A percentile compares a stretch with the other conserved stretches of the same genome.
Conservation (phyloP, 169 alveolate species). For the Cystoisospora suis region DNA sequence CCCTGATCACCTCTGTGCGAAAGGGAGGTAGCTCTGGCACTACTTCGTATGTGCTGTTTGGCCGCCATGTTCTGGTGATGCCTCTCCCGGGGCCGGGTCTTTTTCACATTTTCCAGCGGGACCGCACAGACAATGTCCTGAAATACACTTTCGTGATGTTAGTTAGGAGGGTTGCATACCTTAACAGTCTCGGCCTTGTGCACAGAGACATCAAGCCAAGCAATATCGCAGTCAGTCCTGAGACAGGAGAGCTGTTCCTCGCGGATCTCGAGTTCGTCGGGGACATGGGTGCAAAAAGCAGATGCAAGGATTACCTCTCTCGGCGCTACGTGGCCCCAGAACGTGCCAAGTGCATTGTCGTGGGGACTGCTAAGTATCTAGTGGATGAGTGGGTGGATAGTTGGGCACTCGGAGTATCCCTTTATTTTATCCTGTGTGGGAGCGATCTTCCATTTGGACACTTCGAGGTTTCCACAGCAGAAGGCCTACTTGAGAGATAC, state of each 20-base stretch:
- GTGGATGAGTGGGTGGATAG: neutral
- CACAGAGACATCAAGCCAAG: neutral
- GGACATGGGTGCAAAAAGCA: neutral
- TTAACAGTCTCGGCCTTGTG: neutral
- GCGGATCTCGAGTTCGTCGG: neutral
- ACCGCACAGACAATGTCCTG: neutral
- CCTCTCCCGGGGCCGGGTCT: neutral
- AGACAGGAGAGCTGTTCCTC: neutral
- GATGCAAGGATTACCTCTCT: neutral
- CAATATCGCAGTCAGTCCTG: neutral
- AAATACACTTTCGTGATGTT: too few relatives aligned
- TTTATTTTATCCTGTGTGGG: neutral
- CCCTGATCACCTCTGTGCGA: neutral
- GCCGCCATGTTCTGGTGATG: neutral
- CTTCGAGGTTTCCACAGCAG: too few relatives aligned
- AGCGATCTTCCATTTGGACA: neutral
- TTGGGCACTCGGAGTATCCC: neutral
- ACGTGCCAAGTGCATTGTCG: neutral
- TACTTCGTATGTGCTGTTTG: neutral
- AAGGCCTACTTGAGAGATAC: too few relatives aligned
- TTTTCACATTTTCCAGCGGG: neutral
- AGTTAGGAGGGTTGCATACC: neutral
- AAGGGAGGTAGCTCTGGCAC: neutral
- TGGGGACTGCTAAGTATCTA: neutral
- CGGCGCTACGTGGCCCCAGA: neutral